A percentile compares a stretch with the other conserved stretches of the same genome.
These are phyloP conservation scores for Aspergillus terreus DNA, from an alignment of 2,329 filamentous ascomycete genomes.

Conservation along the genomic window DNA sequence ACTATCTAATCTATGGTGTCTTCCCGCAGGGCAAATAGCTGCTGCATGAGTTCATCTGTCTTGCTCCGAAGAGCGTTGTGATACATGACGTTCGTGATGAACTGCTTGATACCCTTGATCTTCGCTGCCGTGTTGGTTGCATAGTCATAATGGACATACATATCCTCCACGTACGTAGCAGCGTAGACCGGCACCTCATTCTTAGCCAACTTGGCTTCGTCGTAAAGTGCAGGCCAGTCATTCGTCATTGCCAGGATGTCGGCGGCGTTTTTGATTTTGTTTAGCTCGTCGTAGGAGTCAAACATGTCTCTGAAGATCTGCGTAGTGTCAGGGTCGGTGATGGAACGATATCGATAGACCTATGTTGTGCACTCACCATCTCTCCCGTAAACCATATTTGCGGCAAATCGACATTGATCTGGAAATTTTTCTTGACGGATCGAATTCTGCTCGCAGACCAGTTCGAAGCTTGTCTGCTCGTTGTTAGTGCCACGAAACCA, in stretches of 20 bases:
- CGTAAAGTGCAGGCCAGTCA: constrained; percentile 75
- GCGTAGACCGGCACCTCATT: constrained; percentile 86
- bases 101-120: constrained; percentile 74
- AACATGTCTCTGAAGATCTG: constrained; percentile 79
- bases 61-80: constrained; percentile 76
- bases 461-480: constrained; percentile 54
- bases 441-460: constrained; percentile 65
- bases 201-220: constrained; percentile 65
- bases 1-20: constrained; percentile 54
- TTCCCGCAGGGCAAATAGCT: constrained; percentile 74
- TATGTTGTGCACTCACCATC: constrained; percentile 54
- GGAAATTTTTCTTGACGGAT: constrained; percentile 43
- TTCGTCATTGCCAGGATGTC: constrained; percentile 64
- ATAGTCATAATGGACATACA: constrained; percentile 82
- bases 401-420: constrained; percentile 38
- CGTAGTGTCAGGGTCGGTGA: background rate
- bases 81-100: constrained; percentile 81
- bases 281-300: constrained; percentile 72
- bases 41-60: constrained; percentile 70
- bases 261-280: constrained; percentile 64
- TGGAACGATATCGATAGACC: background rate
- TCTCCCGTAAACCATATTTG: constrained; percentile 83
- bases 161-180: constrained; percentile 78
- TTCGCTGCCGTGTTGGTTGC: constrained; percentile 69
- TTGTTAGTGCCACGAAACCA: constrained; percentile 2